Percentiles rank a stretch among this genome's conserved stretches.
Conservation (phyloP, 2,329 filamentous ascomycete genomes). For the Xylaria sp. region DNA sequence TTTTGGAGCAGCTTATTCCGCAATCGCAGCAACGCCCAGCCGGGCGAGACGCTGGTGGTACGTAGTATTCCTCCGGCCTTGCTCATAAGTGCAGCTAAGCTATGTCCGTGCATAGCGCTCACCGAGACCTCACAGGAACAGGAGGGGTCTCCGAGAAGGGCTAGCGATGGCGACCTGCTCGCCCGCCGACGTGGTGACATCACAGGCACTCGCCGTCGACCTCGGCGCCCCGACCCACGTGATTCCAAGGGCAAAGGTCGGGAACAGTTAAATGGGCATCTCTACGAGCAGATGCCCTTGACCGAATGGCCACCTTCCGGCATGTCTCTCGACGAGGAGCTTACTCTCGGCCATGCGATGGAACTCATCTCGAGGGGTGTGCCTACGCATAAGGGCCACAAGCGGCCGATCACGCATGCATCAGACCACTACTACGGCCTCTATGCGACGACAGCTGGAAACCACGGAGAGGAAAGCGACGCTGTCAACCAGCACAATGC, state of each 20-base stretch:
- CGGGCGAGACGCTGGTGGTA: constrained; percentile 53
- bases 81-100: constrained; percentile 28
- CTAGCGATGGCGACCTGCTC: constrained; percentile 50
- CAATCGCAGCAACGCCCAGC: constrained; percentile 56
- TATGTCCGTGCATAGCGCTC: constrained; percentile 36
- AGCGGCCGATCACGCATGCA: constrained; percentile 63
- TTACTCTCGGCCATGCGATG: constrained; percentile 64
- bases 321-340: constrained; percentile 59
- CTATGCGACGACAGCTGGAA: constrained; percentile 63
- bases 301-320: constrained; percentile 68
- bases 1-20: constrained; percentile 63
- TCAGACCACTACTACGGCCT: constrained; percentile 66
- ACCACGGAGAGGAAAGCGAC: constrained; percentile 54
- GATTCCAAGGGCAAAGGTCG: constrained; percentile 54
- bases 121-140: constrained; percentile 43
- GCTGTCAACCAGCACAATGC: constrained; percentile 61
- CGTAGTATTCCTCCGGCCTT: constrained; percentile 34
- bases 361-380: constrained; percentile 68
- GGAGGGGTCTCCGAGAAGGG: constrained; percentile 47
- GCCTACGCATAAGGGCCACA: constrained; percentile 66
- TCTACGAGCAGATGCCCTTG: constrained; percentile 52
- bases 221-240: constrained; percentile 53
- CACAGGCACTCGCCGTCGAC: constrained; percentile 54
- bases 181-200: constrained; percentile 42
- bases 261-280: constrained; percentile 48